These are phyloP conservation scores for Flammula alnicola DNA, from an alignment of 1,284 basidiomycete species.

Conservation along the genomic window DNA sequence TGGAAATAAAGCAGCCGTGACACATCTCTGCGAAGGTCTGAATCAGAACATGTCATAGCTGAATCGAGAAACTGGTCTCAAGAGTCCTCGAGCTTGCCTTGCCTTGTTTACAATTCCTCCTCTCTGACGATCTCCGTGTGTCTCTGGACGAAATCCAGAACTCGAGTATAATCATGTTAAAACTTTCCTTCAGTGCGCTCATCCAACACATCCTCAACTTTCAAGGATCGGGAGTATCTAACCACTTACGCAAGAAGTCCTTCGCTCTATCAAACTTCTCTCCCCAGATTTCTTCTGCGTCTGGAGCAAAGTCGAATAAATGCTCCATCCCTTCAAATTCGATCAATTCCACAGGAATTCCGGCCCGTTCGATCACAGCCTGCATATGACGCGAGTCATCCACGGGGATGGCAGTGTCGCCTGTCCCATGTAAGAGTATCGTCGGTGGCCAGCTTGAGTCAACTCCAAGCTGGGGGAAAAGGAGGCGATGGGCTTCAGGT, in stretches of 20 bases:
- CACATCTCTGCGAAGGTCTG: no score
- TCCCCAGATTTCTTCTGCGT: slow-evolving; percentile 42
- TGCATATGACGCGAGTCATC: slow-evolving; percentile 51
- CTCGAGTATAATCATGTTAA: no score
- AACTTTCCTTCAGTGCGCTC: background rate
- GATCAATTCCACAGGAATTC: slow-evolving; percentile 43
- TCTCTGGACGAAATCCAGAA: no score
- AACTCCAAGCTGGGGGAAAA: slow-evolving; percentile 61
- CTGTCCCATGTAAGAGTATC: slow-evolving; percentile 57
- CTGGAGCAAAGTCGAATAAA: slow-evolving; percentile 55
- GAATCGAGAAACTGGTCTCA: no score
- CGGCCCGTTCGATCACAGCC: slow-evolving; percentile 40
- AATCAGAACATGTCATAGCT: no score
- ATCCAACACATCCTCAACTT: background rate
- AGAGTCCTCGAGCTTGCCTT: no score
- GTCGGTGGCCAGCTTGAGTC: slow-evolving; percentile 54
- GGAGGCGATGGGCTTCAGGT: slow-evolving; percentile 38
- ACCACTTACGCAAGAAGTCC: slow-evolving; percentile 9
- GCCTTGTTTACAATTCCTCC: no score
- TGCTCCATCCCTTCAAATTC: slow-evolving; percentile 57
- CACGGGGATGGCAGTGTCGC: slow-evolving; percentile 55
- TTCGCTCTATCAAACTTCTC: slow-evolving; percentile 36
- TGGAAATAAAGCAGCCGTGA: no score
- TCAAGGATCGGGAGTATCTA: background rate
- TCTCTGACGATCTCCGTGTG: no score